A percentile compares a stretch with the other conserved stretches of the same genome.
These are phyloP conservation scores for Aspergillus sojae DNA, from an alignment of 2,329 filamentous ascomycete species.

Conservation along the genomic window DNA sequence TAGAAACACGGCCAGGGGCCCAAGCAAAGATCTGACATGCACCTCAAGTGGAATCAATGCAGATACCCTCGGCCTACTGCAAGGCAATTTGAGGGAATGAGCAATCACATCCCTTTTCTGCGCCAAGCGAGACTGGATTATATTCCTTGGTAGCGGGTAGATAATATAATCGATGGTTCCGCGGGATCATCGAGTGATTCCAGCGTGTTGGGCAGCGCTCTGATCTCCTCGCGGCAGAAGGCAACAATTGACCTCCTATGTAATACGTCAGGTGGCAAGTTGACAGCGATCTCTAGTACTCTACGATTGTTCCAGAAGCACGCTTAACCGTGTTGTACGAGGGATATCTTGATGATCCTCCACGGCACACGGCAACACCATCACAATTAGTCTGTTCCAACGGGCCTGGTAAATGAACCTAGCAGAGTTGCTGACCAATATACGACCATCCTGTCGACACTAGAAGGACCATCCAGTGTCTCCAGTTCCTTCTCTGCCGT, in stretches of 20 bases:
- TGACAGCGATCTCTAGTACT: slow-evolving; percentile 5
- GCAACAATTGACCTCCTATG: neutral
- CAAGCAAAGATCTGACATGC: slow-evolving; percentile 12
- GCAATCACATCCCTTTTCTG: slow-evolving; percentile 12
- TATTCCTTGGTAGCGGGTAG: slow-evolving; percentile 4
- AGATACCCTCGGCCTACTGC: slow-evolving; percentile 17
- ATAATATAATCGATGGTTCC: neutral
- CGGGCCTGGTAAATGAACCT: neutral
- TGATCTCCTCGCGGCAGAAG: neutral
- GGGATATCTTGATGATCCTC: slow-evolving; percentile 22
- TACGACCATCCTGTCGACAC: neutral
- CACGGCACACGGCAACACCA: slow-evolving; percentile 9
- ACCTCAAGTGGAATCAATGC: slow-evolving; percentile 13
- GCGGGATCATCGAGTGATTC: neutral
- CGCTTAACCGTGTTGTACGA: slow-evolving; percentile 18
- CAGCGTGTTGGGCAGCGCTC: neutral
- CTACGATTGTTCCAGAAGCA: slow-evolving; percentile 19
- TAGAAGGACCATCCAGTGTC: neutral
- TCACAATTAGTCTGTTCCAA: slow-evolving; percentile 9
- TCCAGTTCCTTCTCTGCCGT: slow-evolving; percentile 13
- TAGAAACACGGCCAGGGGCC: neutral
- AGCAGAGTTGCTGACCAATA: neutral
- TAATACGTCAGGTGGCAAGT: neutral
- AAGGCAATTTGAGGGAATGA: slow-evolving; percentile 13
- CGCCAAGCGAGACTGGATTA: slow-evolving; percentile 6